Percentiles rank a stretch among this genome's conserved stretches.
Conservation (phyloP, 2,329 filamentous ascomycete species). For the Penicillium italicum region DNA sequence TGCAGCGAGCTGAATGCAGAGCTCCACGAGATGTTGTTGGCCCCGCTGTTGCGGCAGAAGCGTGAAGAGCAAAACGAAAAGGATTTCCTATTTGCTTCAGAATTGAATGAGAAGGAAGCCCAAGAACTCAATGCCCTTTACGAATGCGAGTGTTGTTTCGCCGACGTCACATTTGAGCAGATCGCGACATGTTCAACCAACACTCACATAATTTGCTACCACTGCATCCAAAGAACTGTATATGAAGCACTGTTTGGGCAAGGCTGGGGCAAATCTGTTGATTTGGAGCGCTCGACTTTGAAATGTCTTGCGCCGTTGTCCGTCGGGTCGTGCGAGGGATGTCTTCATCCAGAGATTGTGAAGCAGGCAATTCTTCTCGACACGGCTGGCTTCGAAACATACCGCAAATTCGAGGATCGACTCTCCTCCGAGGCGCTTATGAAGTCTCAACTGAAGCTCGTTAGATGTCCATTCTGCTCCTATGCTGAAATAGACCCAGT, state of each 20-base stretch:
- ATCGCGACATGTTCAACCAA: constrained; percentile 44
- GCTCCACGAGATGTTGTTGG: constrained; percentile 37
- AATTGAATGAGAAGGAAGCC: constrained; percentile 45
- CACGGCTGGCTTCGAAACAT: constrained; percentile 66
- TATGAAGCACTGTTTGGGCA: constrained; percentile 91
- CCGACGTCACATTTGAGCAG: constrained; percentile 48
- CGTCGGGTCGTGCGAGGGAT: constrained; percentile 66
- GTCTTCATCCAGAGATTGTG: constrained; percentile 66
- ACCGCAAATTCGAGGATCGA: constrained; percentile 73
- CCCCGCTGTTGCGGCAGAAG: constrained; percentile 35
- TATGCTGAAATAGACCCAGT: constrained; percentile 86
- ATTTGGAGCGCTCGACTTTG: constrained; percentile 68
- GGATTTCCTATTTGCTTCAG: constrained; percentile 40
- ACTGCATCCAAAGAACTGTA: constrained; percentile 75
- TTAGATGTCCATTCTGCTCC: constrained; percentile 83
- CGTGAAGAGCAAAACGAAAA: constrained; percentile 36
- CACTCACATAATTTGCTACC: constrained; percentile 53
- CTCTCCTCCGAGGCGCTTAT: constrained; percentile 72
- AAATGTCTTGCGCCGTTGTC: constrained; percentile 75
- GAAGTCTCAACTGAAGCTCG: constrained; percentile 68
- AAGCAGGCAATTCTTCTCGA: constrained; percentile 68
- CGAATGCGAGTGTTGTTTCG: constrained; percentile 49
- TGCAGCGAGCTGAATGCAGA: constrained; percentile 45
- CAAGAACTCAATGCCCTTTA: constrained; percentile 41
- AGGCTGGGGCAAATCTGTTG: constrained; percentile 78